Evolutionary conservation across 257 asterid species (phyloP), one percentile per base, ranked within the genome.

Genomic region (Apocynum venetum): DNA sequence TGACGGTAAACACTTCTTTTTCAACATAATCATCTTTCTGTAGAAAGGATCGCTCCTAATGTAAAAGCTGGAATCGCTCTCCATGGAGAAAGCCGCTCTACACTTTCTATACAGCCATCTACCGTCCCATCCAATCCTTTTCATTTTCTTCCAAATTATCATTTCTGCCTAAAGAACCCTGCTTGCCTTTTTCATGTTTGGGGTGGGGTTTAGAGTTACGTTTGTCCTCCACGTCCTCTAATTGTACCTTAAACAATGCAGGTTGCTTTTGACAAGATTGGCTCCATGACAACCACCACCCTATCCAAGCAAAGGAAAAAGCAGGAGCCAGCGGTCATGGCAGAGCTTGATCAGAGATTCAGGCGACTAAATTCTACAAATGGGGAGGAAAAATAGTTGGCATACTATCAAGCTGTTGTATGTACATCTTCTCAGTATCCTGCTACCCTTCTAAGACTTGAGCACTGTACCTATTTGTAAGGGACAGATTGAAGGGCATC

Each of bases 261-360:
- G 98, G 93, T 88, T 83, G 98, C 96, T 38, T 95, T 88, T 78
- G 98, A 93, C 68, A 87, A 89, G 86, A 89, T 92, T 66, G 98
- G 98, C 31, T 88, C 88, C 55, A 91, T 92, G 97, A 85, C 92
- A 19, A 89, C 93, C 25, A 89, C 91, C 36, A 89, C 80, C 72
- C 88, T 94, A 82, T 88, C 96, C 40, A 94, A 90, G 87, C 95
- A 94, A 78, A 83, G 97, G 92, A 94, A 94, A 80, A 94, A 92
- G 83, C 98, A 94, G 85, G 98, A 89, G 85, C 91, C 97, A 13
- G 98, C 97, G 2, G 98, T 94, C 44, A 90, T 91, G 97, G 98
- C 97, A 35, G 98, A 91, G 88, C 97, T 94, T 46, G 97, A 92
- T 72, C 91, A 94, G 83, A 91, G 98, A 87, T 74, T 85, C 76